Percentiles rank a stretch among this genome's conserved stretches.
phyloP scores from a whole-genome alignment of 768 basidiomycete species.

The Kwoniella sp. region DNA sequence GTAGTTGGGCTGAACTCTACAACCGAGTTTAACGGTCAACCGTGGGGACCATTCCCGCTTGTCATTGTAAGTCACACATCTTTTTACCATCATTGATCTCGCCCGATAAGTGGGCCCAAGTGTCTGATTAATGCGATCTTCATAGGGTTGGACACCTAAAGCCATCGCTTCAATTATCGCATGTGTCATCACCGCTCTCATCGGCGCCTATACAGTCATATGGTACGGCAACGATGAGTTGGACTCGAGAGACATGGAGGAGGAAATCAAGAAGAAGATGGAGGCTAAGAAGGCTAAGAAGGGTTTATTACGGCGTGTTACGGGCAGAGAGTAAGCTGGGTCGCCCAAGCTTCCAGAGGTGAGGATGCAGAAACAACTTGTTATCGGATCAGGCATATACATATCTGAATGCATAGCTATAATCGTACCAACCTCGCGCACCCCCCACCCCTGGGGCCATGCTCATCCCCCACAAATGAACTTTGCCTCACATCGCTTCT shows the following conservation, averaged over 20 bases:
- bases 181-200: constrained; percentile 75
- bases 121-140: too few relatives aligned
- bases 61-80: constrained; percentile 60
- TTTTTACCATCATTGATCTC: not conserved
- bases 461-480: too few relatives aligned
- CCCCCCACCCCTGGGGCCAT: too few relatives aligned
- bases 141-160: constrained; percentile 56
- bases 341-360: too few relatives aligned
- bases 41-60: constrained; percentile 70
- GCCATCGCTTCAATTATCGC: constrained; percentile 58
- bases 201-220: constrained; percentile 77
- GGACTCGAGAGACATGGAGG: constrained; percentile 79
- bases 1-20: constrained; percentile 75
- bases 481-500: too few relatives aligned
- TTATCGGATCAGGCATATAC: not conserved
- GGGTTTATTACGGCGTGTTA: constrained; percentile 20
- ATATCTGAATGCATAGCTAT: not conserved
- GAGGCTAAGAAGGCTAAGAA: constrained; percentile 60
- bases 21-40: constrained; percentile 67
- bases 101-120: too few relatives aligned
- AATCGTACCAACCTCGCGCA: too few relatives aligned
- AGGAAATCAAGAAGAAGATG: constrained; percentile 64
- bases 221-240: constrained; percentile 84
- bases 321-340: constrained; percentile 1
- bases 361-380: not conserved